Evolutionary conservation across 2,329 filamentous ascomycete species (phyloP).

Genomic region (Drechslerella coelobrocha): DNA sequence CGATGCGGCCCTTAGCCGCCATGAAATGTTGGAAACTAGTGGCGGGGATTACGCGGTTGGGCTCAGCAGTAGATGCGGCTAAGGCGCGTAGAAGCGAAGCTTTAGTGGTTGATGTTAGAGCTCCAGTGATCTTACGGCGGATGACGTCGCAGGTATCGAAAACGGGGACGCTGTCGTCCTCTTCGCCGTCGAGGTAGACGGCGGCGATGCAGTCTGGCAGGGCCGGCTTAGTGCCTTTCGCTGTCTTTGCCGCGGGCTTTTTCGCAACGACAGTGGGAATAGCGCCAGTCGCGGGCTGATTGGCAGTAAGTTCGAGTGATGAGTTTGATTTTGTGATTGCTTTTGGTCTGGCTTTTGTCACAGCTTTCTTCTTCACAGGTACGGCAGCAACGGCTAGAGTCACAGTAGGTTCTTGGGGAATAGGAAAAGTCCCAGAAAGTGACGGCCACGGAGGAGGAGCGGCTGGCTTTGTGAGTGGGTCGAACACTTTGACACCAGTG

Average conservation of each 20-base stretch:
- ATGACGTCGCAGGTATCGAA: conserved; percentile 68
- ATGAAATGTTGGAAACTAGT: conserved; percentile 64
- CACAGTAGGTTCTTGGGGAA: too few relatives aligned
- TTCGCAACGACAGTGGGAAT: too few relatives aligned
- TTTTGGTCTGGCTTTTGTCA: too few relatives aligned
- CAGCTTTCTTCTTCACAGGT: conserved; percentile 47
- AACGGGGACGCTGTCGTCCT: conserved; percentile 60
- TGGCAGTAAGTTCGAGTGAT: too few relatives aligned
- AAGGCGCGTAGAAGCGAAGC: conserved; percentile 64
- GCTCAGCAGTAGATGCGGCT: conserved; percentile 58
- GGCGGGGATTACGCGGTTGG: conserved; percentile 57
- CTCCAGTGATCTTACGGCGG: conserved; percentile 65
- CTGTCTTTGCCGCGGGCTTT: too few relatives aligned
- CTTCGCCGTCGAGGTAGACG: conserved; percentile 63
- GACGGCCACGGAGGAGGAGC: too few relatives aligned
- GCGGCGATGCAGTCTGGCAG: conserved; percentile 59
- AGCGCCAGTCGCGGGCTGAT: too few relatives aligned
- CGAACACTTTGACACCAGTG: conserved; percentile 21
- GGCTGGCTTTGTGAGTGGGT: conserved; percentile 14
- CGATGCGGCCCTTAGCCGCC: conserved; percentile 61
- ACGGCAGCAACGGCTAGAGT: neutral
- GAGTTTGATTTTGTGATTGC: too few relatives aligned
- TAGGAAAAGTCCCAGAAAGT: too few relatives aligned
- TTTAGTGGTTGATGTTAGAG: conserved; percentile 63
- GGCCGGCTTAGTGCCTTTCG: conserved; percentile 51